Evolutionary conservation across 768 basidiomycete genomes (phyloP), one percentile per base, ranked within the genome.

Genomic region (Boletus rex-veris): DNA sequence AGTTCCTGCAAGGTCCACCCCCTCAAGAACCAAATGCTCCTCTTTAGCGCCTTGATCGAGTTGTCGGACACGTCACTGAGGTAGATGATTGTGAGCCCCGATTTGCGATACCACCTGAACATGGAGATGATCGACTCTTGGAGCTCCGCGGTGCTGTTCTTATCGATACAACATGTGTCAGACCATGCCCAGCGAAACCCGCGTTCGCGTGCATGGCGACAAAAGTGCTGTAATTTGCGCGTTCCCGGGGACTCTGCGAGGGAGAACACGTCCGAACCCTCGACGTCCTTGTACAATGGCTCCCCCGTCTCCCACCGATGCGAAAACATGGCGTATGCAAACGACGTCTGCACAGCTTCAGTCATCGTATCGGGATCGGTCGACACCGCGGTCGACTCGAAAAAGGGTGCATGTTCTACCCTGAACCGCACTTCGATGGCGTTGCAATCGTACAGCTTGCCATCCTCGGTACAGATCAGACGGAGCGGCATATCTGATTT

Each of bases 161-260:
- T 68, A 44, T 69, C 64, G 43, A 70, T 66, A 44, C 67, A 69
- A 7, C 59, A 66, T 0, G 68, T 68, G 15, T 70, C 68, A 0
- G 57, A 60, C 67, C 68, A 70, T 3, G 61, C 69, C 57, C 63
- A 68, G 8, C 53, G 53, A 51, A 58, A 60, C 9, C 65, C 65
- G 6, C 43, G 45, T 45, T 58, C 57, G 21, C 60, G 55, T 6
- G 64, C 62, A 3, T 47, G 37, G 8, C 49, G 50, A 43, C 59
- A 64, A 53, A 65, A 67, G 1, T 53, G 42, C 19, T 54, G 62
- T 35, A 65, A n/a, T 8, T 65, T 65, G 16, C 5, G 31, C 16
- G 53, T 38, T 4, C 55, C 62, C 11, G 50, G 30, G 11, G 59
- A 53, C n/a, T 35, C 45, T 31, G 54, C 18, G 40, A 65, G 54